Base-by-base conservation (phyloP, 352 stramenopile genomes). In the Phytophthora syringae region DNA sequence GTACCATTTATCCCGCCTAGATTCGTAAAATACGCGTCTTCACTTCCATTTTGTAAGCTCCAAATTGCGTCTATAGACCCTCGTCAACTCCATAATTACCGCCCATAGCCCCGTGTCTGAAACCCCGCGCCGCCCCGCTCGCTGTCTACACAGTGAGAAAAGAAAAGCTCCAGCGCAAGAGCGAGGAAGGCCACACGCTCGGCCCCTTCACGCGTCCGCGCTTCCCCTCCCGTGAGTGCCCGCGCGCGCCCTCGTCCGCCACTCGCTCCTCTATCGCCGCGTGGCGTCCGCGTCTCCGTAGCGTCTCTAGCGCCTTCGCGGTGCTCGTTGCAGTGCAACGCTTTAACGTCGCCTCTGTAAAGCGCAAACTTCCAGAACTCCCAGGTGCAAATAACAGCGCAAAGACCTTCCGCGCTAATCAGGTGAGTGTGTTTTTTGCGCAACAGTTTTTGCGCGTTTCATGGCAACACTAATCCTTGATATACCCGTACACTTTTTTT, bases 131-230 rank as follows among this genome's bases (percentile, higher is more conserved):
- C n/a, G 45, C 57, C 56, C 56, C 64, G 52, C 63, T 72, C 55
- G 55, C 63, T 69, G 67, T 60, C 47, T 66, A 45, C 67, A 67
- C 44, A 65, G 49, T 68, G 60, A 74, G 66, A 76, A 67, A 79
- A 73, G 61, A 79, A 70, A 69, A 77, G 70, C 70, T 74, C 60
- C 45, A 68, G 64, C 25, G 48, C 58, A 10, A 65, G 59, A 67
- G 56, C 52, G 52, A 73, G 70, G 51, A 76, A 67, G 60, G 50
- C 36, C 40, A 45, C 56, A 52, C 40, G 64, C 43, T 57, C 21
- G 58, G 49, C 55, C 50, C 49, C 48, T 55, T 60, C 22, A 61
- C 62, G 55, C 40, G 34, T 60, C 52, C 43, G 43, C 58, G 60
- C 55, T 45, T 52, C 34, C 48, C 22, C 43, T 67, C 37, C 49